Evolutionary conservation across 805 yeast species (phyloP).

Genomic region (Barnettozyma vustinii): DNA sequence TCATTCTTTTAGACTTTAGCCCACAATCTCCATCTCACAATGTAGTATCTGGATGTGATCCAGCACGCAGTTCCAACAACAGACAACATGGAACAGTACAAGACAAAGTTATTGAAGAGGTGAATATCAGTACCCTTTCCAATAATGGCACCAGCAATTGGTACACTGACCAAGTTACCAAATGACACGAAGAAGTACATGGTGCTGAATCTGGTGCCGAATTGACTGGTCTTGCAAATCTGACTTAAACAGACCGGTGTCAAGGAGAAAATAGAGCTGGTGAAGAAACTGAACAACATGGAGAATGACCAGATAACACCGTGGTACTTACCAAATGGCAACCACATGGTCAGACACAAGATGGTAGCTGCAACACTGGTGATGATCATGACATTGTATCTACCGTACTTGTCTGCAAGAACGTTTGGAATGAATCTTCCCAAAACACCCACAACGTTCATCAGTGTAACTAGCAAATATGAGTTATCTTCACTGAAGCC

Average conservation of each 20-base stretch:
- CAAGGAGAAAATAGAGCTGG: slow-evolving; percentile 39
- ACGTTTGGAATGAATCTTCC: slow-evolving; percentile 32
- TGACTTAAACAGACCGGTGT: slow-evolving; percentile 45
- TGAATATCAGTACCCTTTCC: slow-evolving; percentile 28
- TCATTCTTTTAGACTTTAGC: slow-evolving; percentile 4
- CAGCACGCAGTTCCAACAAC: slow-evolving; percentile 8
- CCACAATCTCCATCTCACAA: slow-evolving; percentile 10
- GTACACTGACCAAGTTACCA: slow-evolving; percentile 41
- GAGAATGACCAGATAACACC: slow-evolving; percentile 33
- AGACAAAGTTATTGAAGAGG: slow-evolving; percentile 18
- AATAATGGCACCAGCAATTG: slow-evolving; percentile 44
- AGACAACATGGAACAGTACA: slow-evolving; percentile 21
- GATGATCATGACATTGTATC: slow-evolving; percentile 40
- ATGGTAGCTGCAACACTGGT: slow-evolving; percentile 30
- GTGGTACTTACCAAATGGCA: slow-evolving; percentile 30
- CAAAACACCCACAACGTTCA: slow-evolving; percentile 29
- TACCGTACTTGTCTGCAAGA: slow-evolving; percentile 36
- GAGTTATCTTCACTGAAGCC: slow-evolving; percentile 27
- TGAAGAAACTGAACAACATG: slow-evolving; percentile 43
- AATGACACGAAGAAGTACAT: slow-evolving; percentile 55
- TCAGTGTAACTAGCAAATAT: slow-evolving; percentile 37
- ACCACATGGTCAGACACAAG: slow-evolving; percentile 32
- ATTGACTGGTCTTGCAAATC: slow-evolving; percentile 44
- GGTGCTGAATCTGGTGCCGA: slow-evolving; percentile 48
- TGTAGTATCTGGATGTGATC: slow-evolving; percentile 10